Conservation (phyloP, 2,329 filamentous ascomycete species). For the Elsinoe australis region DNA sequence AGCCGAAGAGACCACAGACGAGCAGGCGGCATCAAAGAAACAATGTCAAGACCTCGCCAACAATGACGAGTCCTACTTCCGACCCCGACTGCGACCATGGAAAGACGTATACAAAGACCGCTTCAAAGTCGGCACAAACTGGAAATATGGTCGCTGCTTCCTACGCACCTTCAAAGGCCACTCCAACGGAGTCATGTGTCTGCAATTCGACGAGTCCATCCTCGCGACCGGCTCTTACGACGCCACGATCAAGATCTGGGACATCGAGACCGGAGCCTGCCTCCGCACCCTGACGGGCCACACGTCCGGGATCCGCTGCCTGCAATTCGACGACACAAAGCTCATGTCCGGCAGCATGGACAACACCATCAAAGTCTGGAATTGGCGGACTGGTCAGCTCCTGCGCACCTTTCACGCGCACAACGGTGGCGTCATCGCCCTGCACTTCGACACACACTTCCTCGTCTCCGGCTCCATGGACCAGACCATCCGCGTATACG, state of each 20-base stretch:
- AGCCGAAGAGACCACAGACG: constrained; percentile 14
- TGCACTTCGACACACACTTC: constrained; percentile 79
- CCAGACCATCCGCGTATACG: constrained; percentile 84
- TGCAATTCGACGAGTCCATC: constrained; percentile 79
- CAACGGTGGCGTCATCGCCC: constrained; percentile 70
- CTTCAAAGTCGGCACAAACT: constrained; percentile 93
- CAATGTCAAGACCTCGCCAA: constrained; percentile 25
- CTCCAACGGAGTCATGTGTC: constrained; percentile 74
- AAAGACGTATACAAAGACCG: constrained; percentile 95
- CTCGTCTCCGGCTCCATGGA: constrained; percentile 87
- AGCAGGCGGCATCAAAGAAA: constrained; percentile 26
- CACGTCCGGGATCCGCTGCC: constrained; percentile 70
- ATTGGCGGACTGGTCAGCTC: constrained; percentile 86
- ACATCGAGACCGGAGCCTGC: constrained; percentile 79
- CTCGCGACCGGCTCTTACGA: constrained; percentile 94
- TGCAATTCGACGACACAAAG: constrained; percentile 89
- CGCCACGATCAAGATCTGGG: constrained; percentile 90
- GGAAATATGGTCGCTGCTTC: constrained; percentile 88
- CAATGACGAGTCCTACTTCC: constrained; percentile 38
- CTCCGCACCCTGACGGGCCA: constrained; percentile 80
- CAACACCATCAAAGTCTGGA: constrained; percentile 85
- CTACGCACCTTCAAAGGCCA: constrained; percentile 80
- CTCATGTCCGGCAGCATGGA: constrained; percentile 87
- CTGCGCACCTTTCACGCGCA: constrained; percentile 75
- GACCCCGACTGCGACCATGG: constrained; percentile 61